Conservation (phyloP, 2,329 filamentous ascomycete genomes). For the Blastomyces parvus region DNA sequence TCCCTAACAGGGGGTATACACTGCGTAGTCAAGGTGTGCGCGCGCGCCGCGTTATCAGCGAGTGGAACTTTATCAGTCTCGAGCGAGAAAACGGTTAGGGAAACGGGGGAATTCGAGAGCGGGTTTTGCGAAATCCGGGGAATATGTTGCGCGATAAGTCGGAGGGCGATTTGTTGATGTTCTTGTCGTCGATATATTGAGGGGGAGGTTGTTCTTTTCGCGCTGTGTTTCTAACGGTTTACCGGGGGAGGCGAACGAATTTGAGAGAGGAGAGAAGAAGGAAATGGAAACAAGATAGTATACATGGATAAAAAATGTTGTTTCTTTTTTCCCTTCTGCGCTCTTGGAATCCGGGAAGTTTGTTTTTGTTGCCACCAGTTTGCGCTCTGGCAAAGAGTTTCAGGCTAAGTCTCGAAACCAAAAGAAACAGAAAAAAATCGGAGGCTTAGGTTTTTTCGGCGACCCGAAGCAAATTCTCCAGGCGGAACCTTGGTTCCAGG, state of each 20-base stretch:
- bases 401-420: not conserved
- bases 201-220: not conserved
- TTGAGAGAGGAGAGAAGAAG: not conserved
- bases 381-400: not conserved
- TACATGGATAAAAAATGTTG: not conserved
- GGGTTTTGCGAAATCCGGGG: not conserved
- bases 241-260: not conserved
- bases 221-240: not conserved
- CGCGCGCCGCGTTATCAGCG: not conserved
- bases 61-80: not conserved
- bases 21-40: not conserved
- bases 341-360: slow-evolving; percentile 5
- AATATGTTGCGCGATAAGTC: not conserved
- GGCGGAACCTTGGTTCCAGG: slow-evolving; percentile 3
- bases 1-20: not conserved
- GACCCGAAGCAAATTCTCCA: not conserved
- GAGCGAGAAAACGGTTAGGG: not conserved
- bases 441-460: not conserved
- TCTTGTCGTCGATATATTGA: not conserved
- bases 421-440: not conserved
- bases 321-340: not conserved
- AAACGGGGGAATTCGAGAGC: not conserved
- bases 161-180: not conserved
- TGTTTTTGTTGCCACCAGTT: slow-evolving; percentile 8
- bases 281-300: not conserved